phyloP scores from a whole-genome alignment of 306 rosid species.

The Astragalus membranaceus region DNA sequence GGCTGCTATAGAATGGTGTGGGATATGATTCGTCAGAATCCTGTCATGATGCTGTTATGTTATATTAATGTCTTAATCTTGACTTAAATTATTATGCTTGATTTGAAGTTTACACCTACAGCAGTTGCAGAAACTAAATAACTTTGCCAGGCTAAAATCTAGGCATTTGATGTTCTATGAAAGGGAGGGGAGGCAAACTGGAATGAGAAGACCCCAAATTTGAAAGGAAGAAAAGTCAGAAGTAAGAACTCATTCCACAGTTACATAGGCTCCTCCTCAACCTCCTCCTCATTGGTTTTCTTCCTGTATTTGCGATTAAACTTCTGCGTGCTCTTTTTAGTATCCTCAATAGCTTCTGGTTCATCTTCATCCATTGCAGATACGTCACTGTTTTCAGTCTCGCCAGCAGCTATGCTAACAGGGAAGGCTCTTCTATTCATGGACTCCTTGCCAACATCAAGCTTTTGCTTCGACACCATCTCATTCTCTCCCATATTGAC shows the following conservation, averaged over 20 bases:
- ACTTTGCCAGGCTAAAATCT: neutral
- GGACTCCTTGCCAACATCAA: conserved; percentile 36
- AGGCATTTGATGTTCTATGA: conserved; percentile 9
- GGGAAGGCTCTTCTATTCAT: conserved; percentile 28
- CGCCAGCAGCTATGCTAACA: conserved; percentile 44
- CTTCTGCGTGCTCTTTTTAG: conserved; percentile 38
- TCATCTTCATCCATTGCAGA: conserved; percentile 96
- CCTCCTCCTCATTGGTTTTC: conserved; percentile 39
- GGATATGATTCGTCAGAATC: too few species aligned
- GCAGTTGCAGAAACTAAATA: neutral
- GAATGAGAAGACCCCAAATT: neutral
- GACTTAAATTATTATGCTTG: neutral
- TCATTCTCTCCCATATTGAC: conserved; percentile 47
- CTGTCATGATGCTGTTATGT: too few species aligned
- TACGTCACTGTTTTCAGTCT: conserved; percentile 38
- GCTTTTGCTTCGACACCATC: conserved; percentile 30
- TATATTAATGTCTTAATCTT: neutral
- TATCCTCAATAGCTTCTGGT: conserved; percentile 27
- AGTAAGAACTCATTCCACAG: neutral
- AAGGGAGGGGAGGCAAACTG: neutral
- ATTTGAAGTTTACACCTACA: conserved; percentile 1
- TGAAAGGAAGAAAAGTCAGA: neutral
- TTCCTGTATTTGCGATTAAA: conserved; percentile 59
- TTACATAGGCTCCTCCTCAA: conserved; percentile 27
- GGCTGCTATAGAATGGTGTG: too few species aligned